Base-by-base conservation (phyloP, 495 filamentous ascomycete species). In the Opeltia flavorubescens region DNA sequence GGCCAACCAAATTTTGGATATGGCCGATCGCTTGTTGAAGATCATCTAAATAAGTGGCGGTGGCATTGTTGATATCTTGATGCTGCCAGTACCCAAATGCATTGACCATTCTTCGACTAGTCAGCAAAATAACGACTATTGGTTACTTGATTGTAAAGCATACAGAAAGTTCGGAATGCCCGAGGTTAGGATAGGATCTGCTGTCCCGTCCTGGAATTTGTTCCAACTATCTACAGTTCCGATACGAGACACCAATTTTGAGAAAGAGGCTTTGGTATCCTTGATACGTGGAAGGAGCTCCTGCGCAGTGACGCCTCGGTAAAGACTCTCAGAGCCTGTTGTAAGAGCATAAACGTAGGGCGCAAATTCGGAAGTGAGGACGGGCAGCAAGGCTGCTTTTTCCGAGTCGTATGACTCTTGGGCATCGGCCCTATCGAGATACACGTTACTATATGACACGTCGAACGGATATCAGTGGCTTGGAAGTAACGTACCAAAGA, bases 21-120 rank as follows among this genome's bases (percentile, higher is more conserved):
- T 78, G 80, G n/a, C 64, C 61, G 56, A 81, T 74, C 11, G 84
- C 83, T 62, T 80, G 77, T 53, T 69, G 66, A 57, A 89, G 76
- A 55, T 88, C 84, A 52, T 84, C 74, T 55, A 85, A 77, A 69
- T 85, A 88, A 51, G 74, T 81, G 44, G 72, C 59, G 27, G 75
- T 75, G 27, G 81, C 78, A 56, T 85, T 77, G 52, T 65, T 62
- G 46, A 77, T 71, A 8, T 66, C 62, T 54, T 76, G 71, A 31
- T 74, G 79, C 60, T 89, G 84, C 84, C 84, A 88, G 73, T 86
- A 89, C 27, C 78, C 76, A 58, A 89, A 89, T n/a, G 80, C 84
- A 55, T 89, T 89, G 59, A 73, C 72, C 29, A 89, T 66, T 38
- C 71, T 74, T 53, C n/a, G 7, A 24, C 7, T 9, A 28, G 2